Evolutionary conservation across 805 yeast species (phyloP).

Genomic region (Millerozyma acaciae): DNA sequence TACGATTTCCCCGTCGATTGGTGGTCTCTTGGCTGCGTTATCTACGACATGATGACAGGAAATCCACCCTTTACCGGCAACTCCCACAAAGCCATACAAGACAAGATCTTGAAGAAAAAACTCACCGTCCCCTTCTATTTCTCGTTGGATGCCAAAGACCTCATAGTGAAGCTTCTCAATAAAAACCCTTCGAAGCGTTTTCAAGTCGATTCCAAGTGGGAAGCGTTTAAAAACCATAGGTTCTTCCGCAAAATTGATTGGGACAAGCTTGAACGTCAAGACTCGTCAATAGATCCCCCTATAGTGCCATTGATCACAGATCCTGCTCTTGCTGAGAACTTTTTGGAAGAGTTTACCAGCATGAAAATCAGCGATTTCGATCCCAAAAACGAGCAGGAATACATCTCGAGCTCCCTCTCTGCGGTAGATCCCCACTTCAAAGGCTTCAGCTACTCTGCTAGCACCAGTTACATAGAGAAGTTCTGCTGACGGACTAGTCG

Average conservation of each 20-base stretch:
- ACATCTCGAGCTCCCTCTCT: neutral
- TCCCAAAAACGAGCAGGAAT: slow-evolving; percentile 11
- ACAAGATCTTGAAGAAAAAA: slow-evolving; percentile 68
- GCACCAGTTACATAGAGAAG: slow-evolving; percentile 24
- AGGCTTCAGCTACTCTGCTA: slow-evolving; percentile 34
- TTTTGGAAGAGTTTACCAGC: slow-evolving; percentile 73
- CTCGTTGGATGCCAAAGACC: slow-evolving; percentile 75
- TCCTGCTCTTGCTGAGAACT: slow-evolving; percentile 81
- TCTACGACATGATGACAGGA: slow-evolving; percentile 78
- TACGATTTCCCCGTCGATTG: slow-evolving; percentile 83
- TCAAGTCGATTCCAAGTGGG: slow-evolving; percentile 49
- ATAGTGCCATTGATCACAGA: slow-evolving; percentile 79
- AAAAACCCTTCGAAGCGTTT: slow-evolving; percentile 65
- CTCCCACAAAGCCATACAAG: slow-evolving; percentile 69
- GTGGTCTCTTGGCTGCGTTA: slow-evolving; percentile 87
- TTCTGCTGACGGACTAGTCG: slow-evolving; percentile 6
- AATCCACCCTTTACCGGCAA: slow-evolving; percentile 87
- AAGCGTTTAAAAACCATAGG: slow-evolving; percentile 57
- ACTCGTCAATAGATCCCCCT: slow-evolving; percentile 58
- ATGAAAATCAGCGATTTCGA: slow-evolving; percentile 46
- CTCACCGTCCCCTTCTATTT: slow-evolving; percentile 70
- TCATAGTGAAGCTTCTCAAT: slow-evolving; percentile 59
- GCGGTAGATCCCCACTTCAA: slow-evolving; percentile 12
- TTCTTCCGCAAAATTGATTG: slow-evolving; percentile 78
- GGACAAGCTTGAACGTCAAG: slow-evolving; percentile 51